These are phyloP conservation scores for Centella asiatica DNA, from an alignment of 129 eudicot genomes.

Conservation along the genomic window DNA sequence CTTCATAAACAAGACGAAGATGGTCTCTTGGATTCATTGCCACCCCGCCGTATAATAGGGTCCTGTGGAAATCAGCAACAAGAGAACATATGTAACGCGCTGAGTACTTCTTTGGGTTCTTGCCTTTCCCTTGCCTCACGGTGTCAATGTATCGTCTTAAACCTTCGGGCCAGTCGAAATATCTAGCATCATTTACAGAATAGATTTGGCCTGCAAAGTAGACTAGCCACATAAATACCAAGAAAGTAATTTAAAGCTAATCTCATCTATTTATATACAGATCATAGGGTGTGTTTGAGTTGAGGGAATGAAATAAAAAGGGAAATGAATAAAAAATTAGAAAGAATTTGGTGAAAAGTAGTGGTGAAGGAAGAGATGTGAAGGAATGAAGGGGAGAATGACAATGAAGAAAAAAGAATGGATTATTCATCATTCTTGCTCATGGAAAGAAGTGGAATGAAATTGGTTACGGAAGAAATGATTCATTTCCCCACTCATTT, in stretches of 20 bases:
- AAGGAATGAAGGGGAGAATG: too few species aligned
- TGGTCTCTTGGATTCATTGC: slow-evolving; percentile 98
- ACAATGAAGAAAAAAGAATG: too few species aligned
- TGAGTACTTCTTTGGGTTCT: slow-evolving; percentile 79
- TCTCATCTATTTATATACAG: neutral
- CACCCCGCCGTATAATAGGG: slow-evolving; percentile 86
- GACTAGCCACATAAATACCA: neutral
- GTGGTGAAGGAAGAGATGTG: too few species aligned
- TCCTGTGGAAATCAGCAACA: slow-evolving; percentile 95
- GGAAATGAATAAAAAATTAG: too few species aligned
- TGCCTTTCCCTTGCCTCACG: slow-evolving; percentile 90
- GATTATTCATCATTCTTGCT: too few species aligned
- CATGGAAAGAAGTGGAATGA: too few species aligned
- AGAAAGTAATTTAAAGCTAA: neutral
- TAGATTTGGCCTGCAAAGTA: slow-evolving; percentile 80
- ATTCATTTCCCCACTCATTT: too few species aligned
- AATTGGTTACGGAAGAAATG: too few species aligned
- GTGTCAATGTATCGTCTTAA: slow-evolving; percentile 79
- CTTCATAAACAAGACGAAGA: slow-evolving; percentile 97
- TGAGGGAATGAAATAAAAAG: too few species aligned
- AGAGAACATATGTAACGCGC: slow-evolving; percentile 91
- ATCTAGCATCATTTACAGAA: slow-evolving; percentile 95
- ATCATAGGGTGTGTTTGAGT: too few species aligned
- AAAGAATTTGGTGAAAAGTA: too few species aligned
- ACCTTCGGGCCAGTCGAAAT: slow-evolving; percentile 99